Conservation (phyloP, 768 basidiomycete species). For the Rhodosporidiobolus odoratus region DNA sequence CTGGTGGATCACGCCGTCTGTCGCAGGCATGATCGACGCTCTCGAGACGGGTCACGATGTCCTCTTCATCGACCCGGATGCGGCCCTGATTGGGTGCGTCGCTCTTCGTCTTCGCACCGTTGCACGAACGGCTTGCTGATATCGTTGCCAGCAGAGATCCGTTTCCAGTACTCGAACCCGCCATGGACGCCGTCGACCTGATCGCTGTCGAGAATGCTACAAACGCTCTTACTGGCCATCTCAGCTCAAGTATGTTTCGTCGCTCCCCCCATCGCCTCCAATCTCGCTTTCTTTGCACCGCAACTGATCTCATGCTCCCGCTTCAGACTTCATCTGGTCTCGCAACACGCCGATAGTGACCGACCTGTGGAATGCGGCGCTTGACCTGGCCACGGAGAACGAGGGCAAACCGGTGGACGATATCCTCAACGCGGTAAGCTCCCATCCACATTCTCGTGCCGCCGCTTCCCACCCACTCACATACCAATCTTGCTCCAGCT, state of each 20-base stretch:
- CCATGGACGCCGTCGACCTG: background rate
- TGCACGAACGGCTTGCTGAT: too few relatives aligned
- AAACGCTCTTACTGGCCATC: background rate
- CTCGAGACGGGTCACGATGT: background rate
- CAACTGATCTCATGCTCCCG: background rate
- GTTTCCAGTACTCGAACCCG: background rate
- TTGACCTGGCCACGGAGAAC: background rate
- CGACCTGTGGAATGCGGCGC: background rate
- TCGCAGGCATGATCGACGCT: background rate
- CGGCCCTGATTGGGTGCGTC: background rate
- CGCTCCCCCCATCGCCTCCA: too few relatives aligned
- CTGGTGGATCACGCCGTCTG: background rate
- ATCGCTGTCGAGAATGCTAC: background rate
- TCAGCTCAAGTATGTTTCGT: background rate
- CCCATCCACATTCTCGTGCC: background rate
- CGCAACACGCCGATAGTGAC: background rate
- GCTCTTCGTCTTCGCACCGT: background rate
- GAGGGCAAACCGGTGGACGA: background rate
- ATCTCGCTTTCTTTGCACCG: background rate
- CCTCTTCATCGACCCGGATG: background rate
- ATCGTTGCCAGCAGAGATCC: background rate
- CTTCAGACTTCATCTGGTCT: background rate
- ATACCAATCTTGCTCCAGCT: background rate
- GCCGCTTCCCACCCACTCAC: background rate
- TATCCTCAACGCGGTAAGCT: background rate